Base-by-base conservation (phyloP, 148 eudicot genomes). In the Talinum fruticosum region DNA sequence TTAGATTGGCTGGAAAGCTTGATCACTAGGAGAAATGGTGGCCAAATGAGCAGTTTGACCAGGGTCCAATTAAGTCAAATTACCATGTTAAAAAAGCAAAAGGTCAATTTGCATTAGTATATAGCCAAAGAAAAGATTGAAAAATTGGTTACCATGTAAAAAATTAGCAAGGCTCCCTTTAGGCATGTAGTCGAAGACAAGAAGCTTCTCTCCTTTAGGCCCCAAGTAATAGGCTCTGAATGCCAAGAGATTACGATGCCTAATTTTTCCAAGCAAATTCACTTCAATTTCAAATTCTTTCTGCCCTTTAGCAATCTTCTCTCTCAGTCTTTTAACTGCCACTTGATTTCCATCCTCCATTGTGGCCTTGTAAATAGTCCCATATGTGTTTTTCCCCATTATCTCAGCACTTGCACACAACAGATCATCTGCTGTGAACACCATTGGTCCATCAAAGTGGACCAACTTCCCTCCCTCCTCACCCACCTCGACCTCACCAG, bases 181-280 rank as follows among this genome's bases (percentile, higher is more conserved):
- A 26, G 87, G 83, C 85, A 91, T 88, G 83, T 91, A 93, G 79
- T 93, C 98, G 37, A 93, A 93, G 78, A 93, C 98, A 83, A 93
- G 93, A 82, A 93, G 96, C 83, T 93, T 93, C 78, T 93, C 98
- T 71, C 98, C 98, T 84, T 91, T 93, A 30, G 98, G 96, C 1
- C 98, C 98, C 73, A 88, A 61, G 65, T 93, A 93, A 76, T 91
- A 93, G 74, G 98, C 98, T 69, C 98, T 93, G 84, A 93, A 80
- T 30, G 93, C 91, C 79, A 93, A 81, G 28, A 93, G 90, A 86
- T 93, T 90, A 4, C 88, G 90, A 81, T 93, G 96, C 68, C 98
- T 79, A 57, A 93, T 91, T 41, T 83, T 91, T n/a, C 98, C 98
- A 77, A 93, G 81, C 28, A 83, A 77, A 86, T 89, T 91, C 45